Evolutionary conservation across 257 asterid genomes (phyloP), one percentile per base, ranked within the genome.

Genomic region (Misopates orontium): DNA sequence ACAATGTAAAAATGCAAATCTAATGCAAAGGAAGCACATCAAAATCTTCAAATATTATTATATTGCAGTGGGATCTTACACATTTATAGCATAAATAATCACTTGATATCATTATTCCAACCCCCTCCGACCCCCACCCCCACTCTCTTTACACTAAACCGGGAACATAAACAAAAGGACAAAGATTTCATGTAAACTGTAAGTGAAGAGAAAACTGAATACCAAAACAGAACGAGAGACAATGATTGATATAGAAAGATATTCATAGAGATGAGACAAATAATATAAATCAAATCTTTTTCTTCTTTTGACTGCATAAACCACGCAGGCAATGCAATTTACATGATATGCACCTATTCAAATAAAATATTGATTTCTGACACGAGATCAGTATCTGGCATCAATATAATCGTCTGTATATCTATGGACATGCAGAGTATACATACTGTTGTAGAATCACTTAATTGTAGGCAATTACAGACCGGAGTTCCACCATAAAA

Each of bases 401-500:
- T 1, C 54, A 57, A 55, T 62, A 49, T 49, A 63, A 44, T 63
- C 23, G 51, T 44, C n/a, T 39, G 64, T 3, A 18, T 42, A 19
- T 32, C 25, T 16, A 25, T 56, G 19, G 45, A 21, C 36, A 40
- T 53, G 52, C 55, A 40, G 48, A 21, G 56, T 21, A 16, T 62
- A 22, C 20, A 22, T 62, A 20, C 6, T 62, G 17, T 23, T 63
- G 52, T 28, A 23, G 16, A 19, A 39, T 58, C 36, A 44, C 67
- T 52, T 58, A 55, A 61, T 14, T 48, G 28, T 11, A 58, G 44
- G 73, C 36, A 66, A 18, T 58, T 21, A 60, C 45, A 64, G 49
- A 64, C 60, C 56, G 65, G 36, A 36, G 42, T 9, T 71, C 60
- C 22, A 60, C 56, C 75, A 59, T 36, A 55, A 69, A 24, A 44